Percentiles rank a stretch among this genome's conserved stretches.
phyloP scores from a whole-genome alignment of 2,329 filamentous ascomycete species.

The Beauveria medogensis region DNA sequence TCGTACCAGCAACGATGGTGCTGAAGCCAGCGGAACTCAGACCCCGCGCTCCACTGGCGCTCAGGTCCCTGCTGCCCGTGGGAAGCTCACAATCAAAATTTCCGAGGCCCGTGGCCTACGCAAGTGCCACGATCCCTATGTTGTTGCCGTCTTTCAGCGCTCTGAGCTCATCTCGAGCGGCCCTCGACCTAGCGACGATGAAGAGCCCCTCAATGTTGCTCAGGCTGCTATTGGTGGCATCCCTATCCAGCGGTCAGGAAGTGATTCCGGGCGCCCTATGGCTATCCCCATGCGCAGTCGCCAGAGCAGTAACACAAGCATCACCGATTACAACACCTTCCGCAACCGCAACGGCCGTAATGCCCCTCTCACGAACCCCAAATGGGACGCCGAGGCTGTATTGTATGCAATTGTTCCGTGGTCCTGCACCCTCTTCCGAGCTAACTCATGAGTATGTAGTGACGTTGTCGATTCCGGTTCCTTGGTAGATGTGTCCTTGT shows the following conservation, averaged over 20 bases:
- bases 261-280: slow-evolving; percentile 76
- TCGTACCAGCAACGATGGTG: slow-evolving; percentile 33
- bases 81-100: slow-evolving; percentile 85
- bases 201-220: slow-evolving; percentile 40
- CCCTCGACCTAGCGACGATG: slow-evolving; percentile 57
- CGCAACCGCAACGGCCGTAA: slow-evolving; percentile 49
- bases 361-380: slow-evolving; percentile 65
- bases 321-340: slow-evolving; percentile 55
- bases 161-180: slow-evolving; percentile 93
- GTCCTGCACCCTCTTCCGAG: not conserved
- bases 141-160: slow-evolving; percentile 93
- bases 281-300: slow-evolving; percentile 95
- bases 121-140: slow-evolving; percentile 82
- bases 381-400: slow-evolving; percentile 90
- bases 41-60: slow-evolving; percentile 46
- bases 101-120: slow-evolving; percentile 74
- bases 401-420: slow-evolving; percentile 54
- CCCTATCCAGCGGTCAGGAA: slow-evolving; percentile 61
- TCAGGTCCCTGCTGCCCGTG: slow-evolving; percentile 65
- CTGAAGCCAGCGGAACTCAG: slow-evolving; percentile 42
- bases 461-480: slow-evolving; percentile 91
- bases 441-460: slow-evolving; percentile 37
- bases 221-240: slow-evolving; percentile 47
- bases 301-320: slow-evolving; percentile 91
- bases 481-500: slow-evolving; percentile 86